A percentile compares a stretch with the other conserved stretches of the same genome.
Evolutionary conservation across 2,329 filamentous ascomycete genomes (phyloP).

Genomic region (Fusarium sororula): DNA sequence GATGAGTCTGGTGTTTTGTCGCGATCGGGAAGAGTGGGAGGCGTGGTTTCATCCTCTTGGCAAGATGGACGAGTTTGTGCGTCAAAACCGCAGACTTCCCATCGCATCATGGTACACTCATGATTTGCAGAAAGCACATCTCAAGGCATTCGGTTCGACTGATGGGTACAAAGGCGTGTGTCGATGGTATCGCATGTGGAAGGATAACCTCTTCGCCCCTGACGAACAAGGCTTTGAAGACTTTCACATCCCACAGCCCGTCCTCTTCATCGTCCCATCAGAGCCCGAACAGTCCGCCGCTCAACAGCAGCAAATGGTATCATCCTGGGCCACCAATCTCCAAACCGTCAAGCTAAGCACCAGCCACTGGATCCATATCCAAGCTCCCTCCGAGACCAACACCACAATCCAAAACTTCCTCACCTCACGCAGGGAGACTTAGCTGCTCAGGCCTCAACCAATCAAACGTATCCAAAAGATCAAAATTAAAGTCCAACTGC

Average conservation of each 20-base stretch:
- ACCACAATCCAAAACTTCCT: conserved; percentile 35
- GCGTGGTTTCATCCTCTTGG: conserved; percentile 41
- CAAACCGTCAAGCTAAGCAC: conserved; percentile 48
- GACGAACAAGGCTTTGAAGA: conserved; percentile 40
- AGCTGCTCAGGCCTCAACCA: conserved; percentile 49
- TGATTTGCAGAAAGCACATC: conserved; percentile 35
- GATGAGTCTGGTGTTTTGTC: conserved; percentile 45
- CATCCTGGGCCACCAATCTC: conserved; percentile 45
- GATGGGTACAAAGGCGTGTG: conserved; percentile 45
- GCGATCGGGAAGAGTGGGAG: conserved; percentile 37
- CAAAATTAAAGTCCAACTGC: conserved; percentile 54
- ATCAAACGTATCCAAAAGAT: conserved; percentile 60
- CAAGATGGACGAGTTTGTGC: conserved; percentile 44
- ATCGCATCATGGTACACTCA: conserved; percentile 42
- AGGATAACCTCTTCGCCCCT: conserved; percentile 37
- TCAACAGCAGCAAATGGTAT: conserved; percentile 43
- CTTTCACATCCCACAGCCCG: conserved; percentile 27
- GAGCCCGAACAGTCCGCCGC: conserved; percentile 14
- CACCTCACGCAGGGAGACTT: neutral
- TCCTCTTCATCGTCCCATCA: conserved; percentile 37
- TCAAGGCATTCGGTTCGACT: conserved; percentile 29
- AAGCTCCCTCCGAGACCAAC: conserved; percentile 40
- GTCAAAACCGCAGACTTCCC: conserved; percentile 23
- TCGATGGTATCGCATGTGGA: conserved; percentile 47
- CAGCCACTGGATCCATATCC: conserved; percentile 49